phyloP scores from a whole-genome alignment of 2,329 filamentous ascomycete species.

The Monosporascus sp. region DNA sequence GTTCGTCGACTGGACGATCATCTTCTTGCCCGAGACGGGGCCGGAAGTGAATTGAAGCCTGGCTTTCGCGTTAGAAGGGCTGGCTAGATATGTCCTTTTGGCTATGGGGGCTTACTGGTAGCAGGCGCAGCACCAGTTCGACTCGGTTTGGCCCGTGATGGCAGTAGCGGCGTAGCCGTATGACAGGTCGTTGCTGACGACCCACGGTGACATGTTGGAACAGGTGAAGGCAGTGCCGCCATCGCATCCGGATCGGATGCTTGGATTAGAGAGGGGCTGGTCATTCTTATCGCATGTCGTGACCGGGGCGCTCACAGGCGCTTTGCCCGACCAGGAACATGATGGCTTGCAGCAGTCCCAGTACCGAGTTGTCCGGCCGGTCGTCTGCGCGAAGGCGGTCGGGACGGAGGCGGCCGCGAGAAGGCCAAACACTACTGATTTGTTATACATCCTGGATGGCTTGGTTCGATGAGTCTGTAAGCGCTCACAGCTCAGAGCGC shows the following conservation, averaged over 20 bases:
- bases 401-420: conserved; percentile 7
- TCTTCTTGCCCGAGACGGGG: conserved; percentile 45
- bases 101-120: conserved; percentile 36
- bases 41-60: conserved; percentile 32
- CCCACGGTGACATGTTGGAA: conserved; percentile 47
- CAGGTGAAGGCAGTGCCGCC: conserved; percentile 48
- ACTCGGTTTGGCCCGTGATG: conserved; percentile 40
- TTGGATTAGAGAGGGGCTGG: conserved; percentile 36
- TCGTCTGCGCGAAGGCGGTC: conserved; percentile 9
- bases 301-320: conserved; percentile 35
- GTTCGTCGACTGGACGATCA: conserved; percentile 55
- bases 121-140: conserved; percentile 50
- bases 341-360: conserved; percentile 56
- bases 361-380: conserved; percentile 27
- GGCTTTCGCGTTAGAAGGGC: not conserved
- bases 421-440: conserved; percentile 7
- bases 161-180: conserved; percentile 52
- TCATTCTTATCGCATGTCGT: conserved; percentile 40
- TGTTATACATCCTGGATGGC: conserved; percentile 6
- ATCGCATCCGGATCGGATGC: conserved; percentile 41
- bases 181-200: conserved; percentile 43
- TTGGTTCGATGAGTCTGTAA: not conserved
- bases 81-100: not conserved
- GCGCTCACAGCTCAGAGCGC: not conserved
- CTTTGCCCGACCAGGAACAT: conserved; percentile 46